Base-by-base conservation (phyloP, 306 rosid genomes). In the Aeschynomene evenia region DNA sequence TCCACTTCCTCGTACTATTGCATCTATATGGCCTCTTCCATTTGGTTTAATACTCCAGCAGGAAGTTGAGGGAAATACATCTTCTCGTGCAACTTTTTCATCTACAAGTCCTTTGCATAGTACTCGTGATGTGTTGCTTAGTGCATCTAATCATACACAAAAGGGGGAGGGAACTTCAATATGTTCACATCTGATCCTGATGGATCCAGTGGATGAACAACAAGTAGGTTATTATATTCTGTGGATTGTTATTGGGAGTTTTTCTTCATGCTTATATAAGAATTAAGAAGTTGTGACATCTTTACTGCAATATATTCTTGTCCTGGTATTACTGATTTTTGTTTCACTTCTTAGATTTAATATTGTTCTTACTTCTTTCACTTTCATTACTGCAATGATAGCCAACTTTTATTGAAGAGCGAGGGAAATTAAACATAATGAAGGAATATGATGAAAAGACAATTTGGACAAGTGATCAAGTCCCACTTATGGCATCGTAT, bases 361-460 rank as follows among this genome's bases (percentile, higher is more conserved):
- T 14, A 60, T 7, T 7, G 11, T 15, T 63, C 53, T 19, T 72
- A 23, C 26, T 12, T 37, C 31, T 19, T 56, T 10, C 19, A 24
- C 36, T 57, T 50, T 52, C 9, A 45, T 68, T 11, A 31, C 62
- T 60, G 15, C 51, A 49, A 66, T 45, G 76, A 67, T 68, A 93
- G 98, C 75, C 77, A 72, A 81, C 84, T 76, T 88, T 80, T 79
- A 79, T 88, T 60, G 94, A 93, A 86, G 98, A 93, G 72, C 85
- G 97, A 79, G 97, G 97, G 67, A 90, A 93, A 57, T 75, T 76
- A 68, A 88, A 79, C 84, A 61, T 88, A 55, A 90, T 90, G 98
- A 93, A 90, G 86, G 96, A 88, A 79, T 88, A 85, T 66, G 97
- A 93, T 39, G 98, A 93, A 84, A 82, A 87, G 84, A 93, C 98